Evolutionary conservation across 148 eudicot genomes (phyloP).

Genomic region (Talinum fruticosum): DNA sequence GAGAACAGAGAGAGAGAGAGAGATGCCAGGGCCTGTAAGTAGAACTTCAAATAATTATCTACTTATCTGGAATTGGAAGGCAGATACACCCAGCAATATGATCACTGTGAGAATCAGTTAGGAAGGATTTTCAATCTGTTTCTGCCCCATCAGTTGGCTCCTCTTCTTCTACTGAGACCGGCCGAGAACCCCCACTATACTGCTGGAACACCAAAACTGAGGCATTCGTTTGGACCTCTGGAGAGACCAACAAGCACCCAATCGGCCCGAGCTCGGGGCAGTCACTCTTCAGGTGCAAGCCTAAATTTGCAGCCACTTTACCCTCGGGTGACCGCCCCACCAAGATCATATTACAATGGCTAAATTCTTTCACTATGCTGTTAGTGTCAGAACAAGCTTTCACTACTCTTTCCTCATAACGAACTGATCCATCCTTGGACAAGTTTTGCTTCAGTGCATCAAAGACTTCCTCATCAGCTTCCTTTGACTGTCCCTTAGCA

Average conservation of each 20-base stretch:
- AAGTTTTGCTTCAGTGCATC: slow-evolving; percentile 28
- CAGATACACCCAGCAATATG: not conserved
- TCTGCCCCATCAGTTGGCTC: slow-evolving; percentile 32
- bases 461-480: slow-evolving; percentile 40
- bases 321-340: slow-evolving; percentile 71
- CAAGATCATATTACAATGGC: slow-evolving; percentile 47
- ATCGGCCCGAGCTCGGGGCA: slow-evolving; percentile 65
- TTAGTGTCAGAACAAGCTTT: slow-evolving; percentile 30
- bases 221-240: slow-evolving; percentile 45
- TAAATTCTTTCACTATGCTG: slow-evolving; percentile 30
- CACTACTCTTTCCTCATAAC: slow-evolving; percentile 50
- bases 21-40: not conserved
- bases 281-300: slow-evolving; percentile 32
- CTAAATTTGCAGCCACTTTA: slow-evolving; percentile 29
- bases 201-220: slow-evolving; percentile 73
- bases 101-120: not conserved
- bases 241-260: slow-evolving; percentile 48
- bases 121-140: slow-evolving; percentile 26
- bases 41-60: not conserved
- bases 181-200: slow-evolving; percentile 31
- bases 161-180: slow-evolving; percentile 24
- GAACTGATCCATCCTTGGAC: slow-evolving; percentile 32
- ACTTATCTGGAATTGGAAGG: not conserved
- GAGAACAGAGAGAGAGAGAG: not conserved
- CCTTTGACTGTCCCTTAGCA: slow-evolving; percentile 1